Percentiles rank a stretch among this genome's conserved stretches.
Evolutionary conservation across 352 stramenopile genomes (phyloP).

Genomic region (Pythium aquatile): DNA sequence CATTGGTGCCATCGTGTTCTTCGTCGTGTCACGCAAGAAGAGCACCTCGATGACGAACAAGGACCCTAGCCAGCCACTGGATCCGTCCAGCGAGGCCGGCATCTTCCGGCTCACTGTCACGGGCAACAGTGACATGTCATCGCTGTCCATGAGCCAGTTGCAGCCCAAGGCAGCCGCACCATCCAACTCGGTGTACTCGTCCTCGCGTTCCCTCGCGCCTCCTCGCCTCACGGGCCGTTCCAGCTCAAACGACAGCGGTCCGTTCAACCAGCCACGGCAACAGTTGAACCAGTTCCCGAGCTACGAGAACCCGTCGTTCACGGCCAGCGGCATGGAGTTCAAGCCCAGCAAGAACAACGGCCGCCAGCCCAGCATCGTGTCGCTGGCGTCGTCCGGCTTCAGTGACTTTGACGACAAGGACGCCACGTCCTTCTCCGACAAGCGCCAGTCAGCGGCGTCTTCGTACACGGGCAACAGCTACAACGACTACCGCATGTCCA

Average conservation of each 20-base stretch:
- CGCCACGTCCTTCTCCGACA: constrained; percentile 1
- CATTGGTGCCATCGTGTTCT: constrained; percentile 17
- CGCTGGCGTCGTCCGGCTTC: constrained; percentile 10
- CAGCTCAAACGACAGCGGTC: constrained; percentile 10
- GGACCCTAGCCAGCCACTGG: constrained; percentile 9
- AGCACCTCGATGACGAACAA: constrained; percentile 10
- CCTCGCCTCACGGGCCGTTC: constrained; percentile 9
- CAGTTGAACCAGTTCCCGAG: constrained; percentile 16
- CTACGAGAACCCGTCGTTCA: constrained; percentile 20
- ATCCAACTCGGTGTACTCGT: constrained; percentile 7
- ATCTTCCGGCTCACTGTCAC: constrained; percentile 16
- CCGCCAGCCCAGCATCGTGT: constrained; percentile 8
- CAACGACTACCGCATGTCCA: constrained; percentile 11
- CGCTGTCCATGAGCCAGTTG: constrained; percentile 10
- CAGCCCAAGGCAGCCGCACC: constrained; percentile 1
- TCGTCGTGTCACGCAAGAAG: constrained; percentile 11
- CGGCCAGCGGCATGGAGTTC: constrained; percentile 21
- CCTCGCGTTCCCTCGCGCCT: constrained; percentile 11
- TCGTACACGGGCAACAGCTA: constrained; percentile 4
- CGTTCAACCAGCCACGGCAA: constrained; percentile 3
- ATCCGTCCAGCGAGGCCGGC: constrained; percentile 16
- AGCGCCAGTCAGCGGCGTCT: constrained; percentile 9
- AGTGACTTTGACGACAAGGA: constrained; percentile 9
- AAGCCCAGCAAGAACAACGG: neutral
- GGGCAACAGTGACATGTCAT: constrained; percentile 9